Evolutionary conservation across 73 alveolate genomes (phyloP), one percentile per base, ranked within the genome.

Genomic region (Durusdinium trenchii): DNA sequence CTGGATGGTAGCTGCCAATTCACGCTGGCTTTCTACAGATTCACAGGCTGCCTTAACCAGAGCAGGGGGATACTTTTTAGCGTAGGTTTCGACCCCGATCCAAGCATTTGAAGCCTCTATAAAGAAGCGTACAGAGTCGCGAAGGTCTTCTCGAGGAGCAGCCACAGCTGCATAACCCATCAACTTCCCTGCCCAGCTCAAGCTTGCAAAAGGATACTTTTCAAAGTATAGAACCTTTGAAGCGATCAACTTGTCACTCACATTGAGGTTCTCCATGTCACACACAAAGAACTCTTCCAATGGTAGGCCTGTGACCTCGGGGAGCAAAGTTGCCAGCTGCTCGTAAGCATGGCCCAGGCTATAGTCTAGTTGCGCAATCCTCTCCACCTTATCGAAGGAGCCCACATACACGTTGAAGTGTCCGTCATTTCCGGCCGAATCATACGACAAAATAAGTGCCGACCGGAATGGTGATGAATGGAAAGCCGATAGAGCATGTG

Each of bases 121-220:
- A 42, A 57, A 48, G 46, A 90, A 90, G 23, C 97, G 97, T 52
- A 90, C 73, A 46, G 57, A 69, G 76, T 43, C 76, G 36, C 97
- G 86, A n/a, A 90, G 97, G 32, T 64, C 86, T 20, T 90, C 93
- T 6, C 47, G 20, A 3, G 82, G 67, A 9, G 40, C 51, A 28
- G 82, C 98, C 2, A 45, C 48, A 5, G 98, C 98, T 30, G 98
- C 78, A n/a, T 93, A 93, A 45, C 98, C 98, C 98, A 93, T 93
- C 83, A 93, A 48, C 82, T 82, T 93, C 60, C 79, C 79, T 3
- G 75, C 75, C 75, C 57, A 48, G 75, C 86, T 90, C 62, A 86
- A 62, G 60, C 26, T 38, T 54, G 32, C 46, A 23, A 57, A 23
- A 16, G 12, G 69, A 57, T 57, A 23, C 23, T 23, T 16, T 57